Conservation (phyloP, 2,329 filamentous ascomycete genomes). For the Gliomastix tumulicola region DNA sequence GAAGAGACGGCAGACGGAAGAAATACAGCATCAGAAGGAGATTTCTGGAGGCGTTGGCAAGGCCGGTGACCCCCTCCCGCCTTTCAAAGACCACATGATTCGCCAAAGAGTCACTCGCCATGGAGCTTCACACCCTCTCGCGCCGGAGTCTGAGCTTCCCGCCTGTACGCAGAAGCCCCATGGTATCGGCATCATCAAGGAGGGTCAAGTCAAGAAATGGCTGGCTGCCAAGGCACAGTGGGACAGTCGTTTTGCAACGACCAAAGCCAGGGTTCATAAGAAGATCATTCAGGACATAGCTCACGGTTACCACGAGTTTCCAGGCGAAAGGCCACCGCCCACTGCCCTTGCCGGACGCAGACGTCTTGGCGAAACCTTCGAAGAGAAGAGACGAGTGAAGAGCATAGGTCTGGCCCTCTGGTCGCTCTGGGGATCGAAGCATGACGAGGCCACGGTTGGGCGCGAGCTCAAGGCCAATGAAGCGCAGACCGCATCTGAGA, state of each 20-base stretch:
- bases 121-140: constrained; percentile 65
- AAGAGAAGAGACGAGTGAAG: constrained; percentile 45
- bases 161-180: constrained; percentile 55
- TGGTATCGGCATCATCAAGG: constrained; percentile 73
- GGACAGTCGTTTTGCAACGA: constrained; percentile 64
- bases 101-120: constrained; percentile 77
- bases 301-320: constrained; percentile 63
- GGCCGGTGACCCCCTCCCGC: constrained; percentile 75
- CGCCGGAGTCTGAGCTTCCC: constrained; percentile 55
- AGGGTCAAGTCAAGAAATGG: constrained; percentile 77
- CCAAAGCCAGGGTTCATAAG: constrained; percentile 67
- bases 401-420: constrained; percentile 76
- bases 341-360: constrained; percentile 73
- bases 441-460: constrained; percentile 69
- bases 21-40: constrained; percentile 9
- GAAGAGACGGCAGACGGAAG: constrained; percentile 2
- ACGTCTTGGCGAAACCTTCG: constrained; percentile 32
- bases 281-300: constrained; percentile 66
- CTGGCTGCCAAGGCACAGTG: constrained; percentile 64
- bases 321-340: constrained; percentile 73
- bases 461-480: constrained; percentile 46
- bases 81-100: constrained; percentile 83
- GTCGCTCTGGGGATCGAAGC: constrained; percentile 82
- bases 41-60: constrained; percentile 56
- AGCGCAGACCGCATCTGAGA: too few species aligned